Conservation (phyloP, 352 stramenopile species). For the Pythium angustatum region DNA sequence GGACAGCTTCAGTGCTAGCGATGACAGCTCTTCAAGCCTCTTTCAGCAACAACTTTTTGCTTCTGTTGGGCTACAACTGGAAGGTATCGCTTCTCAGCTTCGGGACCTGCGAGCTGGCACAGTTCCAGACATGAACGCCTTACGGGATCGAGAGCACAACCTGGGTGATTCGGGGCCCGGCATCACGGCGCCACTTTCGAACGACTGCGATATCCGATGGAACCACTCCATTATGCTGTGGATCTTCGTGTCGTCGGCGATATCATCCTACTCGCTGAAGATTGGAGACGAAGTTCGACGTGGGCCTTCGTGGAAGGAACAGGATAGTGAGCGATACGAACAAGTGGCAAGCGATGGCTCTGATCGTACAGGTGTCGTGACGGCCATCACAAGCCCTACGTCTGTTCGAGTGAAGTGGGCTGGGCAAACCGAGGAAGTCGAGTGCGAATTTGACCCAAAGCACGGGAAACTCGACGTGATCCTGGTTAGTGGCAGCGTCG, state of each 20-base stretch:
- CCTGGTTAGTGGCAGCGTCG: conserved; percentile 49
- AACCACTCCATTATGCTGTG: conserved; percentile 83
- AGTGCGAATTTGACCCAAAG: conserved; percentile 61
- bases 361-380: conserved; percentile 41
- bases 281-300: conserved; percentile 63
- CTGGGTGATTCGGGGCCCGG: conserved; percentile 43
- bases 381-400: conserved; percentile 42
- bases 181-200: conserved; percentile 37
- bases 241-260: conserved; percentile 52
- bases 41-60: conserved; percentile 75
- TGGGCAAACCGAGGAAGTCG: conserved; percentile 27
- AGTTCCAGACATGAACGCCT: not conserved
- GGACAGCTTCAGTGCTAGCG: conserved; percentile 10
- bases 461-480: conserved; percentile 52
- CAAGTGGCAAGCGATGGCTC: not conserved
- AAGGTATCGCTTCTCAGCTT: conserved; percentile 42
- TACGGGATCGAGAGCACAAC: conserved; percentile 25
- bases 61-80: conserved; percentile 65
- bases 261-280: conserved; percentile 58
- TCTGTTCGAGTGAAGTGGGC: conserved; percentile 60
- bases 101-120: conserved; percentile 3
- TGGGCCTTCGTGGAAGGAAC: conserved; percentile 50
- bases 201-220: conserved; percentile 44
- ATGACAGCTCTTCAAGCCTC: conserved; percentile 37
- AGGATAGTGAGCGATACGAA: conserved; percentile 25